Evolutionary conservation across 1,284 basidiomycete species (phyloP).

Genomic region (Anthracocystis panici-leucophaei): DNA sequence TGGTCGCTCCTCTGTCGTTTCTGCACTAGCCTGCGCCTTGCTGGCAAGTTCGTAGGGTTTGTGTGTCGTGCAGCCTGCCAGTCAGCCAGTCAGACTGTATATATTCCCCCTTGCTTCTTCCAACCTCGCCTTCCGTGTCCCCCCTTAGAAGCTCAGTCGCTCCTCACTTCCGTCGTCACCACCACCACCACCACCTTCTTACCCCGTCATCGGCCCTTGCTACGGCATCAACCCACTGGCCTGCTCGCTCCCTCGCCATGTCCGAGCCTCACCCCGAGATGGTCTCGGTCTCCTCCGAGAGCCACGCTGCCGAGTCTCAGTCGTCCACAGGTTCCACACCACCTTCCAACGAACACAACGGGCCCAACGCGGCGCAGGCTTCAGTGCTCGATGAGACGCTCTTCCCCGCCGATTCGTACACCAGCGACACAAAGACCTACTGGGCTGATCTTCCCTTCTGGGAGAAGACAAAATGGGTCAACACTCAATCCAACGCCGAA

Average conservation of each 20-base stretch:
- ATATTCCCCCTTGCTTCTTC: background rate
- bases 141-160: background rate
- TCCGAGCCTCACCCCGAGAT: constrained; percentile 23
- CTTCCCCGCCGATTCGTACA: constrained; percentile 66
- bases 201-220: constrained; percentile 5
- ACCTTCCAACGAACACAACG: constrained; percentile 2
- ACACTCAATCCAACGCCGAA: constrained; percentile 71
- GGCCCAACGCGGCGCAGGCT: constrained; percentile 19
- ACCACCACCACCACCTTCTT: too few species aligned
- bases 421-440: constrained; percentile 63
- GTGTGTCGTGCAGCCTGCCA: background rate
- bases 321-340: constrained; percentile 18
- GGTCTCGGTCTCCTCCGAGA: constrained; percentile 16
- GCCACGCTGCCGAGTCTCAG: constrained; percentile 13
- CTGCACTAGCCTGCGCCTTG: background rate
- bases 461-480: constrained; percentile 70
- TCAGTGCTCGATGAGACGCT: constrained; percentile 59
- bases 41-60: background rate
- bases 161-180: background rate
- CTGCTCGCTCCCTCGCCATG: constrained; percentile 11
- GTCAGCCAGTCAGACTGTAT: background rate
- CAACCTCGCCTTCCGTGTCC: background rate
- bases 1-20: background rate
- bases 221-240: background rate
- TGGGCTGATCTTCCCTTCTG: constrained; percentile 70